Conservation (phyloP, 2,329 filamentous ascomycete species). For the Colletotrichum sp. region DNA sequence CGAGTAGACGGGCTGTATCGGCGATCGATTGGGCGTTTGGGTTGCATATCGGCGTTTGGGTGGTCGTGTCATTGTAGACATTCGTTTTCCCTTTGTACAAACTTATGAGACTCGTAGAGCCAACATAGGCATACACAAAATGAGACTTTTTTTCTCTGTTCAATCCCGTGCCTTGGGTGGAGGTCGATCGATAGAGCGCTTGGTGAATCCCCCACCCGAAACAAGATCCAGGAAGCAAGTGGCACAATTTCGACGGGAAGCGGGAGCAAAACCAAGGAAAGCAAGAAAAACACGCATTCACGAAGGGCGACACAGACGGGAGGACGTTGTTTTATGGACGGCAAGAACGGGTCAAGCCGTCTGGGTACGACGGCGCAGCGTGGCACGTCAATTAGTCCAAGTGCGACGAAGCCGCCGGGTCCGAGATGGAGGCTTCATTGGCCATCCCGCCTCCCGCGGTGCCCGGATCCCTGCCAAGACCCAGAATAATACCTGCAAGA, state of each 20-base stretch:
- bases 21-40: not conserved
- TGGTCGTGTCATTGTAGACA: not conserved
- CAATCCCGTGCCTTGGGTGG: not conserved
- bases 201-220: not conserved
- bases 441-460: not conserved
- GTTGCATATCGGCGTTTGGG: not conserved
- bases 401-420: not conserved
- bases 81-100: not conserved
- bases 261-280: not conserved
- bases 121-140: not conserved
- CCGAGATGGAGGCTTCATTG: conserved; percentile 5
- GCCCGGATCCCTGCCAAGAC: conserved; percentile 7
- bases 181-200: not conserved
- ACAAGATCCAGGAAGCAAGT: not conserved
- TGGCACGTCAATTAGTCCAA: not conserved
- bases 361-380: not conserved
- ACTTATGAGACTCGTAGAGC: not conserved
- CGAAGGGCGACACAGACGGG: not conserved
- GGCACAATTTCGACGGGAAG: not conserved
- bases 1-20: not conserved
- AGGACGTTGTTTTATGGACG: not conserved
- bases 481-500: not conserved
- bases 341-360: not conserved
- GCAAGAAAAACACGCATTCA: not conserved
- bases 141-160: not conserved